These are phyloP conservation scores for Penicillium vulpinum DNA, from an alignment of 2,329 filamentous ascomycete species.

Conservation along the genomic window DNA sequence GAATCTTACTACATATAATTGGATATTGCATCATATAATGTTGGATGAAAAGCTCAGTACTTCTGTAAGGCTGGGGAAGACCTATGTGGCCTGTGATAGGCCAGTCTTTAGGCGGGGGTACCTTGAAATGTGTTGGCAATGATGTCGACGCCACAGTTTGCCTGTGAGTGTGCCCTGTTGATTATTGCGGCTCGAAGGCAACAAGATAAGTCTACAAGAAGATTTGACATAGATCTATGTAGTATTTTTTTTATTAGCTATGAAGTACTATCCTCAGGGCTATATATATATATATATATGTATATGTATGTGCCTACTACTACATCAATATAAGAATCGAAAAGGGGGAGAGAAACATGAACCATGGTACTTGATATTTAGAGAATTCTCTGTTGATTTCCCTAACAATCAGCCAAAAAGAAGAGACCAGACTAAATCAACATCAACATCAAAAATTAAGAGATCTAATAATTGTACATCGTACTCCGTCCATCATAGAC, in stretches of 20 bases:
- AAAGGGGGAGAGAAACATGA: neutral
- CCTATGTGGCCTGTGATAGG: neutral
- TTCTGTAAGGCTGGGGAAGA: neutral
- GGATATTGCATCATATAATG: neutral
- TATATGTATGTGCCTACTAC: neutral
- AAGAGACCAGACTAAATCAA: neutral
- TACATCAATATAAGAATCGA: neutral
- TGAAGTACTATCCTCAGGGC: too few relatives aligned
- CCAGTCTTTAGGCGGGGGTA: neutral
- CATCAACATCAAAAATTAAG: neutral
- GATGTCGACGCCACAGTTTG: constrained; percentile 14
- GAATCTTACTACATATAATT: neutral
- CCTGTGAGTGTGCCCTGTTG: neutral
- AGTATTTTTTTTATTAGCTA: too few relatives aligned
- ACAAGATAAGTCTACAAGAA: constrained; percentile 7
- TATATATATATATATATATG: neutral
- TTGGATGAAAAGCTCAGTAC: neutral
- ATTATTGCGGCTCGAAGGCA: constrained; percentile 22
- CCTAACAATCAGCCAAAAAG: neutral
- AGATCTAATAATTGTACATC: neutral
- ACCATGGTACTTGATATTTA: constrained; percentile 3
- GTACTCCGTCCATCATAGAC: neutral
- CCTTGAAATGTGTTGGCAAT: constrained; percentile 14
- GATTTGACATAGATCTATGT: too few relatives aligned
- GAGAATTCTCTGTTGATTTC: neutral